Percentiles rank a stretch among this genome's conserved stretches.
These are phyloP conservation scores for Rhizomucor pusillus DNA, from an alignment of 371 early-diverging fungal species.

Conservation along the genomic window DNA sequence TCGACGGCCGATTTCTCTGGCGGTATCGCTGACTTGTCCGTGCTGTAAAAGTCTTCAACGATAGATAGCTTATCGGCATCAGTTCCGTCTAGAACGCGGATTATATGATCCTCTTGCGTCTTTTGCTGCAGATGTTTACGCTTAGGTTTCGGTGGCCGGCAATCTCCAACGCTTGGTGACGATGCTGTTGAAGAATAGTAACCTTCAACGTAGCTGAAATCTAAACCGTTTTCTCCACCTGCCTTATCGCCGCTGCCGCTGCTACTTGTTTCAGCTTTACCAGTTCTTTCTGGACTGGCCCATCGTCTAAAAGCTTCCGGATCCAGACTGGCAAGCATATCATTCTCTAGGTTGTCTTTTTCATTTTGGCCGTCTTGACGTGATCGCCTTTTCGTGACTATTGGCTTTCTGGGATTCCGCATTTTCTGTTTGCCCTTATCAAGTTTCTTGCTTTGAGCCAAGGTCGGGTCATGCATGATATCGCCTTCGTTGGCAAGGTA, in stretches of 20 bases:
- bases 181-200: slow-evolving; percentile 31
- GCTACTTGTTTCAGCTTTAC: background rate
- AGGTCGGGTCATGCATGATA: background rate
- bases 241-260: background rate
- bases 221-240: slow-evolving; percentile 5
- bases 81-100: slow-evolving; percentile 21
- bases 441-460: background rate
- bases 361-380: background rate
- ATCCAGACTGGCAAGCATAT: slow-evolving; percentile 56
- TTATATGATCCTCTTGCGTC: slow-evolving; percentile 22
- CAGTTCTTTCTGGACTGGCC: background rate
- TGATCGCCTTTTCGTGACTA: background rate
- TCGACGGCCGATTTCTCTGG: slow-evolving; percentile 28
- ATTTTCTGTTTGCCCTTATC: slow-evolving; percentile 4
- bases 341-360: slow-evolving; percentile 8
- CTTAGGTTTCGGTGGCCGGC: slow-evolving; percentile 28
- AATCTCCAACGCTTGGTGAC: background rate
- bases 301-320: slow-evolving; percentile 52
- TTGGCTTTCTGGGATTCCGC: background rate
- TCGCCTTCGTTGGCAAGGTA: slow-evolving; percentile 36
- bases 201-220: slow-evolving; percentile 53
- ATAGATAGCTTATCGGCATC: slow-evolving; percentile 41
- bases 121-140: slow-evolving; percentile 17
- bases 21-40: slow-evolving; percentile 25
- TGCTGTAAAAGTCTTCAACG: slow-evolving; percentile 64